Percentiles rank a stretch among this genome's conserved stretches.
phyloP scores from a whole-genome alignment of 345 rosid species.

The Noccaea bulbosa region DNA sequence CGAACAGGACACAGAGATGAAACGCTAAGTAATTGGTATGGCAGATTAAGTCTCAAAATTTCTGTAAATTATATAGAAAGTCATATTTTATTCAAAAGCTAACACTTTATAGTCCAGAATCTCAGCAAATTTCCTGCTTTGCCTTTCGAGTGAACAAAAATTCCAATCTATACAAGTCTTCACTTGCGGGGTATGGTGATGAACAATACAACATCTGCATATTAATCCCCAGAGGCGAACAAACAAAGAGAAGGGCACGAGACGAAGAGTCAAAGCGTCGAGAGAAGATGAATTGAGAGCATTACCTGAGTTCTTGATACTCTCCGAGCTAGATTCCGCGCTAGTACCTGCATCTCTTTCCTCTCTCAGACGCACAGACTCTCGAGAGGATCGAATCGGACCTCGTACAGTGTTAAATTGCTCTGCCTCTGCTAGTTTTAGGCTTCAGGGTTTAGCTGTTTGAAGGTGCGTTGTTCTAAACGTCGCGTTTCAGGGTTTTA shows the following conservation, averaged over 20 bases:
- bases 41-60: background rate
- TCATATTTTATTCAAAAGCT: constrained; percentile 3
- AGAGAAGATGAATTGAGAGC: constrained; percentile 20
- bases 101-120: constrained; percentile 8
- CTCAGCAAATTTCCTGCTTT: background rate
- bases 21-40: background rate
- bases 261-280: constrained; percentile 1
- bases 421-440: background rate
- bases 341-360: constrained; percentile 48
- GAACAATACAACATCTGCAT: background rate
- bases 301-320: constrained; percentile 45
- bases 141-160: background rate
- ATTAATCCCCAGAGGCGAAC: background rate
- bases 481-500: constrained; percentile 40
- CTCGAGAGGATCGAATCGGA: constrained; percentile 17
- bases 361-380: background rate
- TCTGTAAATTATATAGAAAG: background rate
- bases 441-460: constrained; percentile 41
- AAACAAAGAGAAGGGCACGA: constrained; percentile 14
- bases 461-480: constrained; percentile 18
- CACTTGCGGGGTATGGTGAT: background rate
- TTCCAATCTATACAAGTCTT: background rate
- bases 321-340: constrained; percentile 48
- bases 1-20: constrained; percentile 1
- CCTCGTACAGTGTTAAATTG: constrained; percentile 26